phyloP scores from a whole-genome alignment of 2,329 filamentous ascomycete genomes.

The Epicoccum nigrum region DNA sequence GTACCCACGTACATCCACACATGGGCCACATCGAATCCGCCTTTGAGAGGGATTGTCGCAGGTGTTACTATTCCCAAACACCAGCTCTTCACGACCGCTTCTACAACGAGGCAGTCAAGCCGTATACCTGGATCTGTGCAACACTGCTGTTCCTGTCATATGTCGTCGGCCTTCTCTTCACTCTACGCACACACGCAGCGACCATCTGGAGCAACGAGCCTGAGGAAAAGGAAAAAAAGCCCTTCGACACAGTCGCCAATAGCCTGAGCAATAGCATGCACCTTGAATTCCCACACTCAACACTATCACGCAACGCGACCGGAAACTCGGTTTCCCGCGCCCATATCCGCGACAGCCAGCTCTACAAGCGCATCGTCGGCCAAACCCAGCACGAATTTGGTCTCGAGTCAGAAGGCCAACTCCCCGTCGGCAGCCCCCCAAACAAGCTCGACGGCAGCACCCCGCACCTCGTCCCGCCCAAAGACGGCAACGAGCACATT shows the following conservation, averaged over 20 bases:
- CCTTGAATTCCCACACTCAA: constrained; percentile 37
- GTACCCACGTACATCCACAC: constrained; percentile 52
- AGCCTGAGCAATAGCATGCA: constrained; percentile 41
- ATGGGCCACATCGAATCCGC: constrained; percentile 54
- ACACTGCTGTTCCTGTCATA: constrained; percentile 89
- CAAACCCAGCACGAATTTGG: constrained; percentile 88
- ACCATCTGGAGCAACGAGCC: constrained; percentile 92
- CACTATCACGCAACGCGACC: constrained; percentile 39
- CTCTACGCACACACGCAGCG: constrained; percentile 90
- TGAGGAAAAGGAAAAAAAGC: constrained; percentile 55
- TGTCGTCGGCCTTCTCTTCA: constrained; percentile 92
- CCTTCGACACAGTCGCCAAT: constrained; percentile 46
- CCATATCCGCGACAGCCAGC: constrained; percentile 83
- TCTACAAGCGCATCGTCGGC: constrained; percentile 92
- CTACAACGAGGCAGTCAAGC: constrained; percentile 86
- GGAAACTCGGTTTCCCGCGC: constrained; percentile 37
- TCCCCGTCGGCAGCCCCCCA: constrained; percentile 46
- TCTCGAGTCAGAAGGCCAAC: constrained; percentile 62
- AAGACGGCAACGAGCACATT: constrained; percentile 41
- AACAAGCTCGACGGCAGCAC: constrained; percentile 35
- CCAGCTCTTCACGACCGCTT: constrained; percentile 86
- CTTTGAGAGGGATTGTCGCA: constrained; percentile 73
- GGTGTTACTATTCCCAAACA: constrained; percentile 91
- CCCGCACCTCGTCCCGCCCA: constrained; percentile 46
- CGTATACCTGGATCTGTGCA: constrained; percentile 90